Percentiles rank a stretch among this genome's conserved stretches.
Evolutionary conservation across 805 yeast genomes (phyloP).

Genomic region (Pichia thaimueangensis): DNA sequence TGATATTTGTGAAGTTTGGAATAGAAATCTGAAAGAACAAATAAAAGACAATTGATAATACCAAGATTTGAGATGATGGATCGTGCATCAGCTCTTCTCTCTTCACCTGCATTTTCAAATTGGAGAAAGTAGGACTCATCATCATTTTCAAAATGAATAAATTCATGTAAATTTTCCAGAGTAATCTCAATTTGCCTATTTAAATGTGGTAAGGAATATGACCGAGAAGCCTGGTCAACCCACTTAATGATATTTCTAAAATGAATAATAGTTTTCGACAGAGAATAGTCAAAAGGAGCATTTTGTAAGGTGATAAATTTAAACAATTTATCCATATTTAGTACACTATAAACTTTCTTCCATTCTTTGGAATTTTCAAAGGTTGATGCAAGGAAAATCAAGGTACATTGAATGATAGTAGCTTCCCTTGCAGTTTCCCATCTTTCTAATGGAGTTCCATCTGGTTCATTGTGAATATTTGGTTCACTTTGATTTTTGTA

Average conservation of each 20-base stretch:
- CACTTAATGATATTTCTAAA: constrained; percentile 48
- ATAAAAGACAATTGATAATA: constrained; percentile 39
- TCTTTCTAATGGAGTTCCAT: constrained; percentile 32
- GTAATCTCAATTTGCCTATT: constrained; percentile 13
- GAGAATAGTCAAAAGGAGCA: constrained; percentile 56
- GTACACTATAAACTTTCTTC: constrained; percentile 33
- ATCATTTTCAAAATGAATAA: constrained; percentile 25
- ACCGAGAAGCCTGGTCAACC: constrained; percentile 49
- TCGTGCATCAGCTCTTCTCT: constrained; percentile 27
- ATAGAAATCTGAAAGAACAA: constrained; percentile 49
- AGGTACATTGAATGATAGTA: constrained; percentile 43
- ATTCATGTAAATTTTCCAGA: constrained; percentile 19
- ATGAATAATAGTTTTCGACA: constrained; percentile 48
- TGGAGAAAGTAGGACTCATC: constrained; percentile 33
- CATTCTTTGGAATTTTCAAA: constrained; percentile 47
- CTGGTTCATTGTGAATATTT: constrained; percentile 37
- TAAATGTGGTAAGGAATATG: constrained; percentile 35
- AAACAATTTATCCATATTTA: constrained; percentile 41
- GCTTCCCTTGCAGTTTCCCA: constrained; percentile 51
- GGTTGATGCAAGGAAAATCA: constrained; percentile 45
- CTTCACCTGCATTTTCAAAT: constrained; percentile 24
- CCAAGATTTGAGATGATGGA: constrained; percentile 32
- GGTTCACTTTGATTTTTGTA: constrained; percentile 37
- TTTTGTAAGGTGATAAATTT: constrained; percentile 42
- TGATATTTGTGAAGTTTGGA: constrained; percentile 43